Conservation (phyloP, 768 basidiomycete genomes). For the Fibroporia radiculosa region DNA sequence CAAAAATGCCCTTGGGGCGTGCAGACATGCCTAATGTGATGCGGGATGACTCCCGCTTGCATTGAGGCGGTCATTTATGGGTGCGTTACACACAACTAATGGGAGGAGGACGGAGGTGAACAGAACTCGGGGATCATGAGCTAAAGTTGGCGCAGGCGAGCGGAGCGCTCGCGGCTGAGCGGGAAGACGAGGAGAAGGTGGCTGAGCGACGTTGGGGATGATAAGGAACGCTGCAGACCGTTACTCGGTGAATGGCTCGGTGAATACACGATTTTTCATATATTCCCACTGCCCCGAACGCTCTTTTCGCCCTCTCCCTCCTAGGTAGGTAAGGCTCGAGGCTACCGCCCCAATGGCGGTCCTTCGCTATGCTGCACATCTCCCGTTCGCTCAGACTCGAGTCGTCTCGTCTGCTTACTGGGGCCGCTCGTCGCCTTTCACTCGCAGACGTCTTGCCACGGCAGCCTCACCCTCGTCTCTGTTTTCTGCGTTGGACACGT, state of each 20-base stretch:
- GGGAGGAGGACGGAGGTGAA: too few relatives aligned
- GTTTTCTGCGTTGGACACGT: conserved; percentile 84
- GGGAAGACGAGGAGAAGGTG: conserved; percentile 7
- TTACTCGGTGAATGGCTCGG: conserved; percentile 33
- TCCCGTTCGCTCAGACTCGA: conserved; percentile 10
- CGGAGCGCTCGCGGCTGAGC: conserved; percentile 17
- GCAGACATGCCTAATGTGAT: too few relatives aligned
- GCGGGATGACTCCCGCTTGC: too few relatives aligned
- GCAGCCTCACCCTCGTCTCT: conserved; percentile 53
- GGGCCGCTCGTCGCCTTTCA: conserved; percentile 11
- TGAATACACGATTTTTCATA: conserved; percentile 21
- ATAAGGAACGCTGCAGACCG: conserved; percentile 16
- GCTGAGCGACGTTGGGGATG: conserved; percentile 15
- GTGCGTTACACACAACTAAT: too few relatives aligned
- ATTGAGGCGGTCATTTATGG: too few relatives aligned
- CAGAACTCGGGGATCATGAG: not conserved
- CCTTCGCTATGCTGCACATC: conserved; percentile 10
- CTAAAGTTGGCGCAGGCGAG: not conserved
- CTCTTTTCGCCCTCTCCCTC: conserved; percentile 4
- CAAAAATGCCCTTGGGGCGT: not conserved
- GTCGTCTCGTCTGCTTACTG: conserved; percentile 13
- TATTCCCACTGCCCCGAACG: conserved; percentile 3
- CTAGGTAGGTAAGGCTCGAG: conserved; percentile 6
- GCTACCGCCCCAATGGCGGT: conserved; percentile 14
- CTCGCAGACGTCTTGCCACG: conserved; percentile 45